A percentile compares a stretch with the other conserved stretches of the same genome.
These are phyloP conservation scores for Iris pallida DNA, from an alignment of 116 monocot species.

Conservation along the genomic window DNA sequence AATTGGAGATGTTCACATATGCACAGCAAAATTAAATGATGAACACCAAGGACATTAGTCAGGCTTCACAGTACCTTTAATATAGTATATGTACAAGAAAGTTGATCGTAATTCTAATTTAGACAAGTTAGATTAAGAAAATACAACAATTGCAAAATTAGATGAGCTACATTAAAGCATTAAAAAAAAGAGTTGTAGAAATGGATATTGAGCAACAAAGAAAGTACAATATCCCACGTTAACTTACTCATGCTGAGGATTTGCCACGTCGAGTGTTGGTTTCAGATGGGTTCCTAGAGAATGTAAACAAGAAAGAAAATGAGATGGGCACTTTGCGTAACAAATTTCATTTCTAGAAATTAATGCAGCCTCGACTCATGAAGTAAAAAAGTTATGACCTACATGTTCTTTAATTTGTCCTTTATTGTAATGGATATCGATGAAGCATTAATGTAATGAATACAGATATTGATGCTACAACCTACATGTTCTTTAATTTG, in stretches of 20 bases:
- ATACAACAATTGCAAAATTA: constrained; percentile 5
- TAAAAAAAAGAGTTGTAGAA: background rate
- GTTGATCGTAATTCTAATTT: too few relatives aligned
- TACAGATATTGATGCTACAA: background rate
- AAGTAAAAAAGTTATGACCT: too few relatives aligned
- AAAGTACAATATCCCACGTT: background rate
- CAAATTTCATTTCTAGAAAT: background rate
- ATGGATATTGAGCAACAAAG: background rate
- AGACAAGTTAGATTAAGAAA: background rate
- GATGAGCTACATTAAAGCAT: background rate
- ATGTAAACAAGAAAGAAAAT: constrained; percentile 1
- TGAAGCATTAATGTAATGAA: background rate
- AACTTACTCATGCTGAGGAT: constrained; percentile 87
- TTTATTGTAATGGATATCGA: too few relatives aligned
- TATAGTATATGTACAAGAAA: too few relatives aligned
- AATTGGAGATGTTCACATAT: background rate
- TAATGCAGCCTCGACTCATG: constrained; percentile 1
- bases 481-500: too few relatives aligned
- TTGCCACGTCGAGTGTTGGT: constrained; percentile 64
- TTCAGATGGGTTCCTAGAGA: constrained; percentile 42
- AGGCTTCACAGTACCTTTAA: too few relatives aligned
- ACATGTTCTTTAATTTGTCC: too few relatives aligned
- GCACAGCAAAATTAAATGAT: background rate
- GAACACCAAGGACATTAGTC: too few relatives aligned
- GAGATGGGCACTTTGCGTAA: background rate